A percentile compares a stretch with the other conserved stretches of the same genome.
phyloP scores from a whole-genome alignment of 768 basidiomycete genomes.

The Podaxis sp. region DNA sequence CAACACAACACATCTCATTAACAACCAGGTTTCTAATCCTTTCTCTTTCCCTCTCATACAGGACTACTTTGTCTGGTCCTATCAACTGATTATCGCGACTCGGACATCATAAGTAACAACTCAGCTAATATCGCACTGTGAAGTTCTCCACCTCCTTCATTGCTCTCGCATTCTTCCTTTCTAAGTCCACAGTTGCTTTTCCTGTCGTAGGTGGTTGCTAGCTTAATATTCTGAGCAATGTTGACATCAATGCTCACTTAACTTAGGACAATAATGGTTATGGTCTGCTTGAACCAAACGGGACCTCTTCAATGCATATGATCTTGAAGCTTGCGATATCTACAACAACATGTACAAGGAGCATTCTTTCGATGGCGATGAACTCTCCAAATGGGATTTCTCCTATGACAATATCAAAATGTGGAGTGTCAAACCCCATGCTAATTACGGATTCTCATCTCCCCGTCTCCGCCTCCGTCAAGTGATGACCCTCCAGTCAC shows the following conservation, averaged over 20 bases:
- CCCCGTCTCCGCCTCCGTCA: too few species aligned
- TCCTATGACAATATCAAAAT: background rate
- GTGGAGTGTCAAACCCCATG: background rate
- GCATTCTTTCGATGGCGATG: background rate
- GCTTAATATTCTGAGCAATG: too few species aligned
- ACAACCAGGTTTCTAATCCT: too few species aligned
- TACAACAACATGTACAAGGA: background rate
- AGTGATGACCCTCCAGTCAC: too few species aligned
- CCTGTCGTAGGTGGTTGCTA: background rate
- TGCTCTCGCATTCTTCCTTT: background rate
- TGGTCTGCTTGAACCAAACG: background rate
- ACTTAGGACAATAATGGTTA: background rate
- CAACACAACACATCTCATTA: background rate
- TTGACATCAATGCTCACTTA: background rate
- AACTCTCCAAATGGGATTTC: background rate
- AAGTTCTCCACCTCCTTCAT: constrained; percentile 1
- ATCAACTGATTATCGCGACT: background rate
- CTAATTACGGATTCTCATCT: background rate
- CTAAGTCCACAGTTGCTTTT: background rate
- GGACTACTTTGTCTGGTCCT: background rate
- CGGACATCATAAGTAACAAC: background rate
- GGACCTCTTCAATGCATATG: background rate
- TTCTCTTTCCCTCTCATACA: background rate
- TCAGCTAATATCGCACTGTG: background rate
- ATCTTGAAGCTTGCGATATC: background rate